Evolutionary conservation across 2,329 filamentous ascomycete genomes (phyloP), one percentile per base, ranked within the genome.

Genomic region (Colletotrichum theobromicola): DNA sequence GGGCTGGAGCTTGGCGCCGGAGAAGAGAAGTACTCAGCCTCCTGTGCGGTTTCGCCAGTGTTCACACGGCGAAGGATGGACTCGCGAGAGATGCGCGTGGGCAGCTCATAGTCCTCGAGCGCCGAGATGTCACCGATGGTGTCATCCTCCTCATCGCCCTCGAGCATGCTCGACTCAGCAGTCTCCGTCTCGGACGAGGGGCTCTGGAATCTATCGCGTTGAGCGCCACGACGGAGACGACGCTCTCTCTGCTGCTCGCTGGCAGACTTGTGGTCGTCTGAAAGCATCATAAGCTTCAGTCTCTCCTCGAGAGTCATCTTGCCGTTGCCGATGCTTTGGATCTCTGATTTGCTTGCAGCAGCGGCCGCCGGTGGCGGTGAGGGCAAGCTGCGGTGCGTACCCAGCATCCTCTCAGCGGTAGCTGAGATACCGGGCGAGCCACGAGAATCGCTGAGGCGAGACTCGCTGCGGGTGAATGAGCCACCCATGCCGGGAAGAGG

Each of bases 41-140:
- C 90, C 58, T 90, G 87, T 62, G 84, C 78, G 75, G 88, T 84
- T 34, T 32, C 66, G 78, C 88, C 89, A 61, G 89, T 94, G 81
- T 97, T 95, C 70, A 98, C 93, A 76, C 96, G 95, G 67, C 94
- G 93, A 79, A 98, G 87, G 78, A 98, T 98, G 0, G 96, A 98
- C 82, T 98, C 97, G 46, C 96, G 92, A 10, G 96, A 98, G 80
- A 98, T 98, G 69, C 93, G 93, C 13, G 94, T 89, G 21, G 92
- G 94, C 16, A 93, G 85, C 77, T 93, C 88, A 78, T 93, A 93
- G 72, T 93, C 90, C 75, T 90, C 87, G 71, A 93, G 83, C 13
- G 88, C 85, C 67, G 90, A 89, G 78, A 93, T 82, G 70, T 94
- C 91, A 60, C 90, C 91, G 57, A 92, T 80, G 3, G 88, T 88